These are phyloP conservation scores for Tulasnella sp. DNA, from an alignment of 768 basidiomycete species.

Conservation along the genomic window DNA sequence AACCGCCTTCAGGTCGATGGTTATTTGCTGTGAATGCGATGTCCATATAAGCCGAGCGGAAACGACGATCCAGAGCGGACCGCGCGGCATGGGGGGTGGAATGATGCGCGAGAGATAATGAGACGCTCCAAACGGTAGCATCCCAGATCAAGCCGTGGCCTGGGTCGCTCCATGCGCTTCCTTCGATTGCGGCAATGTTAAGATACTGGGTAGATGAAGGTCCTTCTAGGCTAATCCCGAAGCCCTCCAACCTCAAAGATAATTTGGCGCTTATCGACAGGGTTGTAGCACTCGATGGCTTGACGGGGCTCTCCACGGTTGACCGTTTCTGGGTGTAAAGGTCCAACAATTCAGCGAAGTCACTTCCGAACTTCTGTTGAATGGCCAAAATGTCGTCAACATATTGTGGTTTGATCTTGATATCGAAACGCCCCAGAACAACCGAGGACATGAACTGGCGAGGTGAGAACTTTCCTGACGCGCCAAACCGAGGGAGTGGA, in stretches of 20 bases:
- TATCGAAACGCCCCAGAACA: constrained; percentile 63
- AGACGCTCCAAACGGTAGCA: constrained; percentile 66
- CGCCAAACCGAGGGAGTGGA: constrained; percentile 58
- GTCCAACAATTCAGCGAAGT: constrained; percentile 72
- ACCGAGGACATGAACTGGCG: constrained; percentile 51
- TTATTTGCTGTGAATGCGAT: constrained; percentile 58
- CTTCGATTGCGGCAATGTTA: constrained; percentile 71
- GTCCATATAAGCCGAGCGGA: constrained; percentile 77
- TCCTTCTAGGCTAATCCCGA: constrained; percentile 74
- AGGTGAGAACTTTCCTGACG: constrained; percentile 58
- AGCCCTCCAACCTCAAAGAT: constrained; percentile 56
- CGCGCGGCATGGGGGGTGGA: constrained; percentile 40
- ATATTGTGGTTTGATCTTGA: constrained; percentile 74
- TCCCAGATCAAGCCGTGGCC: constrained; percentile 54
- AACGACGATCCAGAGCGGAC: constrained; percentile 53
- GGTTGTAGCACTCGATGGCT: background rate
- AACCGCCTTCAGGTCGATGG: constrained; percentile 7
- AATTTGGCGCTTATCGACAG: constrained; percentile 20
- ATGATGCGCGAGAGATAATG: constrained; percentile 76
- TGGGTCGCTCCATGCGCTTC: constrained; percentile 50
- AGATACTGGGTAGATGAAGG: constrained; percentile 67
- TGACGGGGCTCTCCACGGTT: background rate
- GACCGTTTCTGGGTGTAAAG: constrained; percentile 48
- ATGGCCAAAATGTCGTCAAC: constrained; percentile 80
- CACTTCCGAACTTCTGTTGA: constrained; percentile 85